Evolutionary conservation across 75 land plant genomes (phyloP).

Genomic region (Picea sitchensis): DNA sequence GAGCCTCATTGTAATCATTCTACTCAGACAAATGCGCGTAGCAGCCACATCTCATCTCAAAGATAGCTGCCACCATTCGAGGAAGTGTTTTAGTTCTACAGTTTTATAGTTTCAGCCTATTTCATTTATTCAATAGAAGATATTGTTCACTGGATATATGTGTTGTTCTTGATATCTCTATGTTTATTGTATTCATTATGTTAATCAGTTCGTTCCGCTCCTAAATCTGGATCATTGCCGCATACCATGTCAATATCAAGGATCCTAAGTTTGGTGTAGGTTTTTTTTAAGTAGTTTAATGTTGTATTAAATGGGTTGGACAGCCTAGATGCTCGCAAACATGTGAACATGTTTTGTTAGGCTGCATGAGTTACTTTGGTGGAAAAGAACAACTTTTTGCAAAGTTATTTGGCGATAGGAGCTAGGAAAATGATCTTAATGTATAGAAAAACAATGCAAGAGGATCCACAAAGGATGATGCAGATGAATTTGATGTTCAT

Average conservation of each 20-base stretch:
- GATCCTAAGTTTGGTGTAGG: conserved; percentile 22
- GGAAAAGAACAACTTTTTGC: conserved; percentile 92
- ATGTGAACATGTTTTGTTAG: conserved; percentile 45
- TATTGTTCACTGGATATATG: too few relatives aligned
- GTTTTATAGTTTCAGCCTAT: too few relatives aligned
- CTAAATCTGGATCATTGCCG: too few relatives aligned
- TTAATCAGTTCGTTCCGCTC: too few relatives aligned
- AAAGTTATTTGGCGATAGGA: conserved; percentile 91
- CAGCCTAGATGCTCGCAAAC: conserved; percentile 40
- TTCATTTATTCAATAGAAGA: too few relatives aligned
- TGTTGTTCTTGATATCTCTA: too few relatives aligned
- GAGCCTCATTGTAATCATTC: too few relatives aligned
- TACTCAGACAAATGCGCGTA: too few relatives aligned
- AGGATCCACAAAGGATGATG: conserved; percentile 36
- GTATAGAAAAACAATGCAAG: conserved; percentile 49
- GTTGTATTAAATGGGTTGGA: conserved; percentile 49
- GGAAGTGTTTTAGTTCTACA: too few relatives aligned
- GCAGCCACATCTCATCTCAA: too few relatives aligned
- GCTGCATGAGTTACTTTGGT: conserved; percentile 58
- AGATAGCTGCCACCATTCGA: too few relatives aligned
- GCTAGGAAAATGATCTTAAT: conserved; percentile 85
- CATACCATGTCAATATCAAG: conserved; percentile 20
- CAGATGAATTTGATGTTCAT: conserved; percentile 63
- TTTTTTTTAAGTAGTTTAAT: conserved; percentile 38
- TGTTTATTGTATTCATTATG: too few relatives aligned